Base-by-base conservation (phyloP, 1,284 basidiomycete species). In the Exobasidium rhododendri region DNA sequence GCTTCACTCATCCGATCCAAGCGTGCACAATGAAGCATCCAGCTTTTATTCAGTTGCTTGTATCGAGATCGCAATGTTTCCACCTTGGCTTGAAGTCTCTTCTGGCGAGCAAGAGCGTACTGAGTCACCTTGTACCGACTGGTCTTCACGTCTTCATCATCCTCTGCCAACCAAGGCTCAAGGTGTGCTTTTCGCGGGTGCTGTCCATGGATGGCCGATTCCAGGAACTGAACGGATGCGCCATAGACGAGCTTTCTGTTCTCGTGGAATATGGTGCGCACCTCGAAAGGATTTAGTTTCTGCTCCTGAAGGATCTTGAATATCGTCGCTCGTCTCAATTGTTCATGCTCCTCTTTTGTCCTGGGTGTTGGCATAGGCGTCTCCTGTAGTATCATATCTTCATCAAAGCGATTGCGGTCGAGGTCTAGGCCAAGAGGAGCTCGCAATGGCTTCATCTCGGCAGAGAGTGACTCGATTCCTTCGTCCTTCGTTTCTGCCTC, bases 1-100 rank as follows among this genome's bases (percentile, higher is more conserved):
- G 66, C 63, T 59, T 77, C 75, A 26, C 64, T 68, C 40, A 66
- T 61, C 17, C 67, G 64, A 46, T 78, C 74, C 1, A 79, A 68
- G 7, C 65, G 65, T 13, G 61, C 66, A 56, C 77, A 77, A 53
- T 78, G 73, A 28, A 54, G 30, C 59, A 64, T 63, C 77, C 77
- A 79, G 10, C 74, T 72, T 20, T 69, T 56, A 52, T 79, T 67
- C 52, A 74, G 66, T 40, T 50, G 58, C 46, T 70, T 66, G 59
- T 79, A 79, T 43, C 68, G 66, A 24, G 63, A 58, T 49, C 70
- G 68, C 58, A 79, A 70, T 5, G 26, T 43, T 31, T 66, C 64
- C 5, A 67, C 32, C 56, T 79, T 79, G n/a, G 56, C 66, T 52
- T 69, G 65, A 45, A 77, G 63, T 24, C 73, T 70, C 49, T 66